Percentiles rank a stretch among this genome's conserved stretches.
Conservation (phyloP, 2,329 filamentous ascomycete species). For the Byssochlamys sp. region DNA sequence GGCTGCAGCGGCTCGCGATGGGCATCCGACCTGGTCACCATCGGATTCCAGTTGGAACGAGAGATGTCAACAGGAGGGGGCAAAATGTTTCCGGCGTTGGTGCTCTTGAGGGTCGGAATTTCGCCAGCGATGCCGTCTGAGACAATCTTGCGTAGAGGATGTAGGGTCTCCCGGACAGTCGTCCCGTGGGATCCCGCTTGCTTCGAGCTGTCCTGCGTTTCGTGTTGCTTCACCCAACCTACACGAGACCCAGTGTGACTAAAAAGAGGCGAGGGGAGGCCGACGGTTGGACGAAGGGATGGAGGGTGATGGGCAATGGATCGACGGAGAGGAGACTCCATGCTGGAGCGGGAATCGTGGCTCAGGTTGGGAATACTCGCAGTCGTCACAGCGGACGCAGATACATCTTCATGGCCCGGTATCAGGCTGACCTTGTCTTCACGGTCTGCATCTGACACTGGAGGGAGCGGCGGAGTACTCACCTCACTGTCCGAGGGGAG, state of each 20-base stretch:
- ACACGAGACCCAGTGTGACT: conserved; percentile 18
- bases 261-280: conserved; percentile 17
- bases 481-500: conserved; percentile 42
- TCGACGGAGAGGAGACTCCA: conserved; percentile 27
- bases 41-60: conserved; percentile 12
- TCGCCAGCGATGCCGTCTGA: conserved; percentile 17
- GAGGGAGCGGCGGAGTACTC: conserved; percentile 27
- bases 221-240: conserved; percentile 14
- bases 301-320: conserved; percentile 16
- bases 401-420: conserved; percentile 20
- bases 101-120: conserved; percentile 9
- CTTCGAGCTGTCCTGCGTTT: conserved; percentile 12
- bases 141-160: conserved; percentile 13
- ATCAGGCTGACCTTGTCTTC: conserved; percentile 23
- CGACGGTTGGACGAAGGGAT: conserved; percentile 13
- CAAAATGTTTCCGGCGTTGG: conserved; percentile 18
- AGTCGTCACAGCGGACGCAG: conserved; percentile 15
- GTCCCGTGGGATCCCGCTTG: conserved; percentile 6
- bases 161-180: conserved; percentile 11
- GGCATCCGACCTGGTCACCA: conserved; percentile 10
- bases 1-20: conserved; percentile 8
- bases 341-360: conserved; percentile 11
- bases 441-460: conserved; percentile 20
- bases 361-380: conserved; percentile 4
- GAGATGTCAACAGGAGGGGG: conserved; percentile 20